Evolutionary conservation across 2,329 filamentous ascomycete genomes (phyloP), one percentile per base, ranked within the genome.

Genomic region (Colletotrichum godetiae): DNA sequence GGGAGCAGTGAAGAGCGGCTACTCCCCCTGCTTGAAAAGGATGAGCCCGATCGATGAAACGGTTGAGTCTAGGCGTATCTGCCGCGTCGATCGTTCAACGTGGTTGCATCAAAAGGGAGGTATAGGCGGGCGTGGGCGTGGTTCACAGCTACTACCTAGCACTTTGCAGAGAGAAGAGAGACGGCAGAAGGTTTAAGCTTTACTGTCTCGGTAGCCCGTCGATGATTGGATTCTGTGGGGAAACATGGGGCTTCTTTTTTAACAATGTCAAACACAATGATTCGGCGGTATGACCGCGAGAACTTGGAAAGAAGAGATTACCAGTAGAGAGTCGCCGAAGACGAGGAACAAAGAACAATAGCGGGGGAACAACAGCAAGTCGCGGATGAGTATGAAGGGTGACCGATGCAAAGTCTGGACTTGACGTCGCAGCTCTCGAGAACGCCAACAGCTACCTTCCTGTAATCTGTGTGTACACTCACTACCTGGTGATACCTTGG

Each of bases 31-130:
- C 68, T 68, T 59, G 33, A 49, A 29, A 57, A 35, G 29, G 42
- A 59, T 58, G 65, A 37, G 49, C 58, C 37, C 19, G 29, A 68
- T 58, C 66, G 67, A 33, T 64, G 67, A 56, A 73, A 64, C 53
- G 55, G 57, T 60, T 60, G 55, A 65, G 33, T 27, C 52, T 60
- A 69, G 59, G 19, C 31, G 65, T 60, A 69, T 65, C 46, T 65
- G 59, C 55, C 55, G 66, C 35, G 70, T 35, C 70, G 55, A 69
- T 69, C 53, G 37, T 60, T 69, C 66, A 69, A 69, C 66, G 42
- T 35, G 55, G 46, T 56, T 69, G 66, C 67, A 60, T 65, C 55
- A 56, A 42, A 49, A 53, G 37, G 29, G 58, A 52, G 58, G 37
- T 53, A 57, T 56, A 62, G 49, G 68, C 53, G 24, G 42, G 42